Percentiles rank a stretch among this genome's conserved stretches.
phyloP scores from a whole-genome alignment of 768 basidiomycete genomes.

The Leccinum ochraceum region DNA sequence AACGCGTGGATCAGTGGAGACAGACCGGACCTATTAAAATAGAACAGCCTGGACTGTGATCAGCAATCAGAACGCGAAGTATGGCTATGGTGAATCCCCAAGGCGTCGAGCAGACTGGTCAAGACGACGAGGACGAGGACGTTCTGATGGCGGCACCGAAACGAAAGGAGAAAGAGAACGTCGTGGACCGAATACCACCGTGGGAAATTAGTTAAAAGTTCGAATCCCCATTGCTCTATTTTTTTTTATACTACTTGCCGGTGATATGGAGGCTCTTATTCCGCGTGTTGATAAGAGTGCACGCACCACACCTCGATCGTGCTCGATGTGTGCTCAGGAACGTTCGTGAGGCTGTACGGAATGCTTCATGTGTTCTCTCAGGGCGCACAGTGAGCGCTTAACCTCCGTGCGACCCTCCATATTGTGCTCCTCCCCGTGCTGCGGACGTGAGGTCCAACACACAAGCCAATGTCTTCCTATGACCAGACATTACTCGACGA shows the following conservation, averaged over 20 bases:
- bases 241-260: neutral
- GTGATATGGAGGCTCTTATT: neutral
- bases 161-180: constrained; percentile 3
- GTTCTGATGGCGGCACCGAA: neutral
- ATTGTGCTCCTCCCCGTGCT: neutral
- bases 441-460: neutral
- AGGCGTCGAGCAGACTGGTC: neutral
- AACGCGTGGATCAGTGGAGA: constrained; percentile 14
- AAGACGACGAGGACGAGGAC: neutral
- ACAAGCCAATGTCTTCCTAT: constrained; percentile 34
- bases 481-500: constrained; percentile 41
- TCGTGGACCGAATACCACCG: neutral
- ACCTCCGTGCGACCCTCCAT: constrained; percentile 9
- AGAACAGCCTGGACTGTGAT: constrained; percentile 7
- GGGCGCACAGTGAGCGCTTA: constrained; percentile 19
- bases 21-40: constrained; percentile 8
- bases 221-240: neutral
- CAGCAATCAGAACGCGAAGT: constrained; percentile 2
- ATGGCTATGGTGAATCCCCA: constrained; percentile 1
- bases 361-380: neutral
- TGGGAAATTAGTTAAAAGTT: constrained; percentile 14
- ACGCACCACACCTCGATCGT: neutral
- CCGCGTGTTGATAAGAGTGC: neutral
- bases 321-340: constrained; percentile 20
- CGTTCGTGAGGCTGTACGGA: constrained; percentile 28